These are phyloP conservation scores for Cucurbita moschata DNA, from an alignment of 306 rosid species.

Conservation along the genomic window DNA sequence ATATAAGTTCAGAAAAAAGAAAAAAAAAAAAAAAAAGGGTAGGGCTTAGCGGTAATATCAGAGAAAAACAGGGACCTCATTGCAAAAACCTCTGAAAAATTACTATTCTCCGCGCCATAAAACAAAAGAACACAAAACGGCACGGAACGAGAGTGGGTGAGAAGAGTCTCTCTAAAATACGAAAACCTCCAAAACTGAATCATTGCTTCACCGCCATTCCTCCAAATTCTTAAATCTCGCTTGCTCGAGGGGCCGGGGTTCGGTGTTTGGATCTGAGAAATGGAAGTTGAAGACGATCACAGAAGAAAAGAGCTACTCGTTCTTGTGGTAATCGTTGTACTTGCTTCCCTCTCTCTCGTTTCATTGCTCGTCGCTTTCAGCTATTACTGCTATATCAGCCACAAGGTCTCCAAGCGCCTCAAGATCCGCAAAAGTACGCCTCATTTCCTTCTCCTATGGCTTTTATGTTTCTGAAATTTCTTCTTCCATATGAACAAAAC, in stretches of 20 bases:
- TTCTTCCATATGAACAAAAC: not conserved
- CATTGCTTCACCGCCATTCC: too few species aligned
- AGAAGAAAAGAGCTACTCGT: slow-evolving; percentile 42
- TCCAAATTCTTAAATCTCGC: too few species aligned
- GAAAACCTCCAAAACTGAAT: too few species aligned
- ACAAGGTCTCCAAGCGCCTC: slow-evolving; percentile 53
- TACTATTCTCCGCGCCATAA: too few species aligned
- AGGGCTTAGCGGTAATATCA: too few species aligned
- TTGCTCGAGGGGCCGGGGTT: not conserved
- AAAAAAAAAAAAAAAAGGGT: too few species aligned
- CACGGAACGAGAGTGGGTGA: too few species aligned
- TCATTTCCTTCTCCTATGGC: not conserved
- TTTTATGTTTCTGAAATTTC: not conserved
- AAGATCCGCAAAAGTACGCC: slow-evolving; percentile 36
- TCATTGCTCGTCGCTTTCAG: slow-evolving; percentile 58
- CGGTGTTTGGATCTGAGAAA: slow-evolving; percentile 4
- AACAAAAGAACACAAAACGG: too few species aligned
- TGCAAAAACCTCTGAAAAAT: too few species aligned
- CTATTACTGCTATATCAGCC: slow-evolving; percentile 77
- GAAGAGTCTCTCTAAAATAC: too few species aligned
- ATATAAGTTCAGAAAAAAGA: too few species aligned
- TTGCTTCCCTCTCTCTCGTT: slow-evolving; percentile 64
- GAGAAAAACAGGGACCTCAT: too few species aligned
- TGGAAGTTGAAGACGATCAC: slow-evolving; percentile 51
- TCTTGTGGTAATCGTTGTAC: slow-evolving; percentile 33